Evolutionary conservation across 2,329 filamentous ascomycete species (phyloP).

Genomic region (Penicillium sp.): DNA sequence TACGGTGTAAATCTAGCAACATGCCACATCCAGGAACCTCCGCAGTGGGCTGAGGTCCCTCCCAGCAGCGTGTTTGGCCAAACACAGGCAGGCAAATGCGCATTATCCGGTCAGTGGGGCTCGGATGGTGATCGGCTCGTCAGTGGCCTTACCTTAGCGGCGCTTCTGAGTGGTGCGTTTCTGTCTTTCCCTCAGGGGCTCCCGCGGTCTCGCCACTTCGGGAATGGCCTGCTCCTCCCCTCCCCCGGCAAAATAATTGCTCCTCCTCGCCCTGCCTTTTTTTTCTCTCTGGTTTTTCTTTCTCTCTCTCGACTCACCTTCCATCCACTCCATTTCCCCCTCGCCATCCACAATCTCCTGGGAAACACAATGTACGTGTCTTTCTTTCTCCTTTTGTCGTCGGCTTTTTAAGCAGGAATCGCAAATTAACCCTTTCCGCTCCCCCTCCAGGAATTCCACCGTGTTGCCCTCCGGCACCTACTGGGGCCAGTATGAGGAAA

Average conservation of each 20-base stretch:
- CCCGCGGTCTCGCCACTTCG: constrained; percentile 41
- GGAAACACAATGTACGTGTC: constrained; percentile 18
- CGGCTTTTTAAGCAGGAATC: neutral
- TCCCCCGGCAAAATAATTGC: constrained; percentile 17
- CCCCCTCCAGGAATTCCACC: constrained; percentile 51
- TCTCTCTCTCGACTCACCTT: neutral
- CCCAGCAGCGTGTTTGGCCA: constrained; percentile 6
- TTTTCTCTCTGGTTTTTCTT: constrained; percentile 2
- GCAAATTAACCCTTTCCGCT: constrained; percentile 1
- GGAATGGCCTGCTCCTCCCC: constrained; percentile 27
- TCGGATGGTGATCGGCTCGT: constrained; percentile 37
- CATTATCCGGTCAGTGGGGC: constrained; percentile 20
- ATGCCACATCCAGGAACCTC: constrained; percentile 1
- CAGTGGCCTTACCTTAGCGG: constrained; percentile 34
- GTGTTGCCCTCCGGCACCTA: constrained; percentile 59
- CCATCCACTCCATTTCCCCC: neutral
- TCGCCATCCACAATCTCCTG: neutral
- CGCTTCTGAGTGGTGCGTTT: neutral
- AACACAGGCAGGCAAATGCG: constrained; percentile 3
- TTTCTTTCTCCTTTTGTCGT: neutral
- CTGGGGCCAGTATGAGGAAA: constrained; percentile 68
- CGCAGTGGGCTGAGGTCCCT: neutral
- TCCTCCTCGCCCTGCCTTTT: constrained; percentile 6
- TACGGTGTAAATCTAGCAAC: neutral
- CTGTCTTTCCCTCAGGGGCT: constrained; percentile 23